These are phyloP conservation scores for Ganoderma lingzhi DNA, from an alignment of 1,284 basidiomycete genomes.

Conservation along the genomic window DNA sequence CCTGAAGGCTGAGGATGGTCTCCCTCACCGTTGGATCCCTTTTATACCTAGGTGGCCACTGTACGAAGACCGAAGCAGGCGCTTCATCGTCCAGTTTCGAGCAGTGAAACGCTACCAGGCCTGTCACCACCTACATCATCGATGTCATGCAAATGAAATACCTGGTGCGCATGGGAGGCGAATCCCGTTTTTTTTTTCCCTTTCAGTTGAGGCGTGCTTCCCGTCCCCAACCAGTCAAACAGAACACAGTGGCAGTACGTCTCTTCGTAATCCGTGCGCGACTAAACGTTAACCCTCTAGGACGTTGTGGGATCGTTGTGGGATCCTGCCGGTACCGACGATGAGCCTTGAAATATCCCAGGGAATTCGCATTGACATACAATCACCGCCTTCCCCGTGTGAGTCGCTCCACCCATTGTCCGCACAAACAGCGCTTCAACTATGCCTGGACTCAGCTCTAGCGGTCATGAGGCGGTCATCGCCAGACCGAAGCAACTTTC, in stretches of 20 bases:
- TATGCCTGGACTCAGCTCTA: neutral
- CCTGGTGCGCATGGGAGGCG: neutral
- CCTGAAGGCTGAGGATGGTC: slow-evolving; percentile 14
- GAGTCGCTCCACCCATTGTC: neutral
- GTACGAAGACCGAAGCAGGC: neutral
- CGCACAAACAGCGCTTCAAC: neutral
- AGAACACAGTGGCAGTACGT: neutral
- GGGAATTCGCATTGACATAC: neutral
- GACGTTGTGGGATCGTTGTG: neutral
- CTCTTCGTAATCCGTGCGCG: neutral
- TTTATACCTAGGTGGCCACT: slow-evolving; percentile 13
- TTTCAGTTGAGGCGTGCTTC: neutral
- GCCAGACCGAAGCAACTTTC: neutral
- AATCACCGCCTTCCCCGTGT: neutral
- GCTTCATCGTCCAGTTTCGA: neutral
- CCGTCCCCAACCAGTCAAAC: neutral
- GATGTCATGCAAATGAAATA: neutral
- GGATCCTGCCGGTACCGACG: neutral
- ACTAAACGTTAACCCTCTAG: neutral
- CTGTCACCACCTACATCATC: neutral
- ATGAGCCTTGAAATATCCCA: neutral
- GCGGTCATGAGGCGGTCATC: neutral
- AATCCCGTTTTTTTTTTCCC: neutral
- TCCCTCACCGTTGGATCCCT: neutral
- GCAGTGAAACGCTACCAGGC: neutral